A percentile compares a stretch with the other conserved stretches of the same genome.
Conservation (phyloP, 2,329 filamentous ascomycete genomes). For the Orbilia oligospora region DNA sequence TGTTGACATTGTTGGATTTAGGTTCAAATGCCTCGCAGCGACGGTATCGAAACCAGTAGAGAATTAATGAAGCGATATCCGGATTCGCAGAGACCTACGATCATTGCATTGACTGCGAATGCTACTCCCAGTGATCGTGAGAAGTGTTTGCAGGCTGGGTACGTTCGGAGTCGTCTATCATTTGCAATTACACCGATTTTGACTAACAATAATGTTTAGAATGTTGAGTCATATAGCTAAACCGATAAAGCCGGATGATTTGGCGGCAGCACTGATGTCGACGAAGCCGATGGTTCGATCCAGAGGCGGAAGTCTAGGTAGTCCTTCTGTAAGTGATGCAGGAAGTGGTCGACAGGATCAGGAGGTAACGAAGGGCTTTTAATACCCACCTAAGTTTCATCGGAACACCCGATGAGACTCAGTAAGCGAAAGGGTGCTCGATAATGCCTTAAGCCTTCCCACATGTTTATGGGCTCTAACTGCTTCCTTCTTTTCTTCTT, state of each 20-base stretch:
- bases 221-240: slow-evolving; percentile 99
- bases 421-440: slow-evolving; percentile 20
- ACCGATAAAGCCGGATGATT: slow-evolving; percentile 93
- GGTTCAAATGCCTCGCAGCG: slow-evolving; percentile 85
- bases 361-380: slow-evolving; percentile 21
- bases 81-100: slow-evolving; percentile 79
- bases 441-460: slow-evolving; percentile 26
- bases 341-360: slow-evolving; percentile 44
- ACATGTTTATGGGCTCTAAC: neutral
- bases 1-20: slow-evolving; percentile 97
- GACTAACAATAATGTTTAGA: slow-evolving; percentile 69
- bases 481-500: neutral
- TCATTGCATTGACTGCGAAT: slow-evolving; percentile 96
- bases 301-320: slow-evolving; percentile 52
- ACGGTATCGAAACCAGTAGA: slow-evolving; percentile 64
- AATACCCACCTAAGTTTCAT: slow-evolving; percentile 17
- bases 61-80: slow-evolving; percentile 63
- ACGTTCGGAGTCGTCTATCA: slow-evolving; percentile 3
- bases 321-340: slow-evolving; percentile 50
- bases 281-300: slow-evolving; percentile 58
- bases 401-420: slow-evolving; percentile 1
- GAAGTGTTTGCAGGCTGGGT: slow-evolving; percentile 83
- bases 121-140: slow-evolving; percentile 98
- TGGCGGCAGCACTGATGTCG: slow-evolving; percentile 82
- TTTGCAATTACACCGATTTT: slow-evolving; percentile 2